These are phyloP conservation scores for Mortierella hygrophila DNA, from an alignment of 192 early-diverging fungal species.

Conservation along the genomic window DNA sequence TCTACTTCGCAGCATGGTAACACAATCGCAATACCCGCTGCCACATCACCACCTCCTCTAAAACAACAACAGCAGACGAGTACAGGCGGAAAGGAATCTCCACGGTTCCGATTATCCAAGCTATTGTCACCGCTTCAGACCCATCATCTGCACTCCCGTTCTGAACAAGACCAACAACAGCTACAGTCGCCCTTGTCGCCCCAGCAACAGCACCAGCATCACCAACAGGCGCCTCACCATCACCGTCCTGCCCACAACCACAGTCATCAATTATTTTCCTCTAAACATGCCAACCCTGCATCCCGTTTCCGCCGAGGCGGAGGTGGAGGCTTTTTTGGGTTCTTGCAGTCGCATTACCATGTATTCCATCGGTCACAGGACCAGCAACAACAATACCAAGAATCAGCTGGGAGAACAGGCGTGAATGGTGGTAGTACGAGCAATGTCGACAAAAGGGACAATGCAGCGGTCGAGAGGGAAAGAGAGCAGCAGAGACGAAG, in stretches of 20 bases:
- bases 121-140: slow-evolving; percentile 18
- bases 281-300: slow-evolving; percentile 17
- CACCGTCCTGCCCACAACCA: not conserved
- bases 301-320: slow-evolving; percentile 23
- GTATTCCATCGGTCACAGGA: slow-evolving; percentile 27
- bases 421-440: not conserved
- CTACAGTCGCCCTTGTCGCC: slow-evolving; percentile 10
- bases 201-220: slow-evolving; percentile 6
- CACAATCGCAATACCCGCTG: not conserved
- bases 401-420: not conserved
- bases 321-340: slow-evolving; percentile 22
- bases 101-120: slow-evolving; percentile 33
- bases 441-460: not conserved
- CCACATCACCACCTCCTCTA: not conserved
- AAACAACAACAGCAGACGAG: not conserved
- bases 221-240: slow-evolving; percentile 6
- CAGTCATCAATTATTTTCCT: not conserved
- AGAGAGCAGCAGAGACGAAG: slow-evolving; percentile 5
- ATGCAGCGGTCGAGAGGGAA: not conserved
- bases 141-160: slow-evolving; percentile 9
- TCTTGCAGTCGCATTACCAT: slow-evolving; percentile 49
- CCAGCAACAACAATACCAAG: slow-evolving; percentile 4
- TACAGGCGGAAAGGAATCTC: not conserved
- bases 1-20: not conserved
- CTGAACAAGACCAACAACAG: slow-evolving; percentile 12